These are phyloP conservation scores for Aspergillus cejpii DNA, from an alignment of 2,329 filamentous ascomycete genomes.

Conservation along the genomic window DNA sequence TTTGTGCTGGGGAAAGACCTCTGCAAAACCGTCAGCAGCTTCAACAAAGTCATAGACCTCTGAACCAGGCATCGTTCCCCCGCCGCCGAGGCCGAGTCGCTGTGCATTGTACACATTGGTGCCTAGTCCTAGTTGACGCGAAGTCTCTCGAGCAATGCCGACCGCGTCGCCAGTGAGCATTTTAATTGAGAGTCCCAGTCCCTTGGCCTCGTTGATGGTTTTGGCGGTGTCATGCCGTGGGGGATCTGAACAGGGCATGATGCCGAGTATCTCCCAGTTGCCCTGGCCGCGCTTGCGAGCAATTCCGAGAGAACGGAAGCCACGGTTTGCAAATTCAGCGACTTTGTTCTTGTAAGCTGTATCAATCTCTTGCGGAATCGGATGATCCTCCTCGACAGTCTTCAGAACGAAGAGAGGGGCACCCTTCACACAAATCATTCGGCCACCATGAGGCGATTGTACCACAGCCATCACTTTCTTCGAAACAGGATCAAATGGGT, in stretches of 20 bases:
- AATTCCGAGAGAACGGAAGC: conserved; percentile 90
- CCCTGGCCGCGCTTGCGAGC: conserved; percentile 78
- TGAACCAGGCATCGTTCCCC: conserved; percentile 86
- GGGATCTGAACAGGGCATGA: conserved; percentile 90
- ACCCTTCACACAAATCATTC: conserved; percentile 84
- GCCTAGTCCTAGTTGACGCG: conserved; percentile 81
- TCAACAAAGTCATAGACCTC: conserved; percentile 95
- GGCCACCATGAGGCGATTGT: conserved; percentile 73
- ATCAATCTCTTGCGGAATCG: conserved; percentile 68
- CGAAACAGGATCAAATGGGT: conserved; percentile 85
- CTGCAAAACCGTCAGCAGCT: conserved; percentile 88
- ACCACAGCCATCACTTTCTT: conserved; percentile 87
- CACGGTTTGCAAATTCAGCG: conserved; percentile 82
- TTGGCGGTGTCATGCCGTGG: conserved; percentile 84
- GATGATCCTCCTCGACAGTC: conserved; percentile 78
- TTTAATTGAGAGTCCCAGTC: conserved; percentile 82
- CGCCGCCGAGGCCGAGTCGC: conserved; percentile 80
- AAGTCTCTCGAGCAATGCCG: conserved; percentile 86
- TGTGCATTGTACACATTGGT: conserved; percentile 94
- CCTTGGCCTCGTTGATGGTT: conserved; percentile 85
- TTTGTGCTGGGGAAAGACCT: conserved; percentile 93
- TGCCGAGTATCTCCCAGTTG: conserved; percentile 85
- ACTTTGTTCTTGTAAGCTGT: conserved; percentile 88
- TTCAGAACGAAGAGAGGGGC: conserved; percentile 81
- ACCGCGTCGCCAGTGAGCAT: conserved; percentile 95